These are phyloP conservation scores for Cercospora sojina DNA, from an alignment of 2,329 filamentous ascomycete genomes.

Conservation along the genomic window DNA sequence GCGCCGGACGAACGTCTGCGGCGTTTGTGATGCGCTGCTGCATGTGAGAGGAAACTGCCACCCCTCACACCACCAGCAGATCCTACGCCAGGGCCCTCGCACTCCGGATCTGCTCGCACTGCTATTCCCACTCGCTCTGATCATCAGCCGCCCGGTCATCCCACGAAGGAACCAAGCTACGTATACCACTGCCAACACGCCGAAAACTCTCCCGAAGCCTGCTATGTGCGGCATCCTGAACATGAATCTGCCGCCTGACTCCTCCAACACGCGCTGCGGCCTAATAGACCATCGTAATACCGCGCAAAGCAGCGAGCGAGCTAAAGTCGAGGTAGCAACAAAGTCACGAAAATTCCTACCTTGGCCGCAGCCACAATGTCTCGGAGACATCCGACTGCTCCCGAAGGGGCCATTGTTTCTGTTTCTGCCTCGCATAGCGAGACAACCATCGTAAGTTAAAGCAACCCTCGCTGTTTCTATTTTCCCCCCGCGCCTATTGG, in stretches of 20 bases:
- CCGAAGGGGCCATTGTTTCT: conserved; percentile 2
- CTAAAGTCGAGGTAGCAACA: background rate
- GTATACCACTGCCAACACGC: background rate
- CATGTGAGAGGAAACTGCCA: background rate
- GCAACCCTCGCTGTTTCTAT: background rate
- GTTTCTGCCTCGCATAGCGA: background rate
- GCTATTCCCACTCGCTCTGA: background rate
- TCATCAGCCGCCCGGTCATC: background rate
- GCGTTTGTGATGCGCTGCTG: background rate
- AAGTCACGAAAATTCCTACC: background rate
- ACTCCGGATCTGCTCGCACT: background rate
- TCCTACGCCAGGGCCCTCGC: background rate
- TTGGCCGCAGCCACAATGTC: conserved; percentile 4
- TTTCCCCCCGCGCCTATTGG: background rate
- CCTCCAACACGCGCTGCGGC: background rate
- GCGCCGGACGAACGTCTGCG: background rate
- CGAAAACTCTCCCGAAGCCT: background rate
- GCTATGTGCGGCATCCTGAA: background rate
- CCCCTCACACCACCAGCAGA: background rate
- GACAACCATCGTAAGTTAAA: conserved; percentile 1
- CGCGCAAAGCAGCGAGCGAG: background rate
- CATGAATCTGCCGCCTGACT: background rate
- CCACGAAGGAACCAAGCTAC: background rate
- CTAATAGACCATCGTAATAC: background rate
- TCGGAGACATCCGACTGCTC: conserved; percentile 2